phyloP scores from a whole-genome alignment of 2,329 filamentous ascomycete genomes.

The Sclerotinia minor region DNA sequence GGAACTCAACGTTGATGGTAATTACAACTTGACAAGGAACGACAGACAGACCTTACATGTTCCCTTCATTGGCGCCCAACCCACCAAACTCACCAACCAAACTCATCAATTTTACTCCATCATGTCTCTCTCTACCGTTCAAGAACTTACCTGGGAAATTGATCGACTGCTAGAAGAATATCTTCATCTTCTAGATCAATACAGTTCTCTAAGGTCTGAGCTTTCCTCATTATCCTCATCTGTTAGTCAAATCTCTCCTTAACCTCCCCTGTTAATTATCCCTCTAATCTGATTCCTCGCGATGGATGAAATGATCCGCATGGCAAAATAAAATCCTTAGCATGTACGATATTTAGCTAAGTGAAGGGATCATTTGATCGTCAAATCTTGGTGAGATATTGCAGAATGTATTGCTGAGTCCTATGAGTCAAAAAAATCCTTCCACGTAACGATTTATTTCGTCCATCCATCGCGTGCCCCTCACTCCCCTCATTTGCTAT shows the following conservation, averaged over 20 bases:
- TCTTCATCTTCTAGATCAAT: conserved; percentile 64
- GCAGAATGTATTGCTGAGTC: no score
- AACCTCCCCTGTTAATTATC: conserved; percentile 44
- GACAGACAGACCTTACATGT: neutral
- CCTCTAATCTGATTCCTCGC: neutral
- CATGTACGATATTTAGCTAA: no score
- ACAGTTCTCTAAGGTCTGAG: conserved; percentile 58
- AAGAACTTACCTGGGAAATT: conserved; percentile 15
- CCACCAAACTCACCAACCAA: neutral
- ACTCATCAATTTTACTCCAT: neutral
- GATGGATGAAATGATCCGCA: no score
- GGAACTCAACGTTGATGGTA: neutral
- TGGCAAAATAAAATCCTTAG: no score
- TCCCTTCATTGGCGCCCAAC: neutral
- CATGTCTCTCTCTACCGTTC: neutral
- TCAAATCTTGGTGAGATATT: no score
- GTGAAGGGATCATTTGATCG: no score
- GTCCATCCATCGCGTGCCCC: conserved; percentile 29
- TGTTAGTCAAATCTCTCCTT: conserved; percentile 56
- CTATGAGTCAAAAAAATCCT: no score
- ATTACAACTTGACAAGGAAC: neutral
- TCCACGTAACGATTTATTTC: conserved; percentile 32
- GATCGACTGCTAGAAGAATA: conserved; percentile 48
- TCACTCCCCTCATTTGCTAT: conserved; percentile 12
- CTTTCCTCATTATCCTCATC: conserved; percentile 55